phyloP scores from a whole-genome alignment of 352 stramenopile species.

The Pelagophyceae sp. region DNA sequence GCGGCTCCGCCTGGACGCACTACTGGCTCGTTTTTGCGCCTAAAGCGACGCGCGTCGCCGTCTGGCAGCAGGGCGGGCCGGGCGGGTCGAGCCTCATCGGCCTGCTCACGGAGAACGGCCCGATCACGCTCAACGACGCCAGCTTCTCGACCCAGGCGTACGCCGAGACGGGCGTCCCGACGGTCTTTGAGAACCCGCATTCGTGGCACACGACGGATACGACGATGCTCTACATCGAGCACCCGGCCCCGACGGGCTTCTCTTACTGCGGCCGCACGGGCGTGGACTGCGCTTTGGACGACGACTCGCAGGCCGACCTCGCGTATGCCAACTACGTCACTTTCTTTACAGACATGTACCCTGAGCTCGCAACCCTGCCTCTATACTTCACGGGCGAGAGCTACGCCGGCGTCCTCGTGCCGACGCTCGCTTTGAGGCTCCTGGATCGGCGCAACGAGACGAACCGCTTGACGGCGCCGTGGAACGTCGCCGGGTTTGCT shows the following conservation, averaged over 20 bases:
- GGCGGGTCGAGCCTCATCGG: constrained; percentile 55
- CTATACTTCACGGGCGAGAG: constrained; percentile 73
- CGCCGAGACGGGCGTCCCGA: not conserved
- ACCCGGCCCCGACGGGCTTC: constrained; percentile 32
- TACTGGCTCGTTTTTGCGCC: not conserved
- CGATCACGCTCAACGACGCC: constrained; percentile 26
- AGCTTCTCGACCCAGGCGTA: not conserved
- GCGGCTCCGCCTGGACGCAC: not conserved
- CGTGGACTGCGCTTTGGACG: constrained; percentile 54
- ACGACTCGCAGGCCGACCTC: constrained; percentile 47
- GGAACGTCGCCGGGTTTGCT: constrained; percentile 1
- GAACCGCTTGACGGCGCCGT: not conserved
- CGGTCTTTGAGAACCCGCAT: not conserved
- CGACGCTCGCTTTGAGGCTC: constrained; percentile 47
- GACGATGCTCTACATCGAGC: constrained; percentile 34
- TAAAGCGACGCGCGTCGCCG: not conserved
- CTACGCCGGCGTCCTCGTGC: constrained; percentile 68
- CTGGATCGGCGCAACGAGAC: not conserved
- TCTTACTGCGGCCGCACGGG: constrained; percentile 27
- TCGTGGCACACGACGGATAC: constrained; percentile 20
- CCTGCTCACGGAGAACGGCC: constrained; percentile 46
- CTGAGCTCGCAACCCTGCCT: constrained; percentile 49
- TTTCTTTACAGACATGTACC: constrained; percentile 56
- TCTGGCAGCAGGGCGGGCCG: constrained; percentile 66
- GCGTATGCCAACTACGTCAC: constrained; percentile 52